phyloP scores from a whole-genome alignment of 208 protist genomes.

The Sergeia podlipaevii region DNA sequence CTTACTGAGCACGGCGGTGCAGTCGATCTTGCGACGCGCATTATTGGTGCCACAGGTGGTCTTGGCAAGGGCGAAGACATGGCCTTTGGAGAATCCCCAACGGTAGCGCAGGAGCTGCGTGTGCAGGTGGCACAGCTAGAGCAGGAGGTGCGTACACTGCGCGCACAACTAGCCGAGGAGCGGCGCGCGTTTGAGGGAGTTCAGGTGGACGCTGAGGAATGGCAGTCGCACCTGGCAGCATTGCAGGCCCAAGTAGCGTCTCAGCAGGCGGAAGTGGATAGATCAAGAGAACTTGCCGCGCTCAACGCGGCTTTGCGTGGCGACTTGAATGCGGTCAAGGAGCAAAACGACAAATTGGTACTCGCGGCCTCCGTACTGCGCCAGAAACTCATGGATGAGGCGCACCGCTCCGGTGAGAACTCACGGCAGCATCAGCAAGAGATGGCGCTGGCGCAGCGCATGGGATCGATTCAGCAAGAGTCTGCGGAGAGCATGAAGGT shows the following conservation, averaged over 20 bases:
- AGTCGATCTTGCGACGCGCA: conserved; percentile 36
- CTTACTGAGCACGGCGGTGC: conserved; percentile 59
- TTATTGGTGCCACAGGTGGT: conserved; percentile 16
- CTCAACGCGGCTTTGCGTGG: conserved; percentile 62
- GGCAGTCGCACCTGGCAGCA: conserved; percentile 50
- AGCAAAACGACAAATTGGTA: conserved; percentile 84
- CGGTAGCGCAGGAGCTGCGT: conserved; percentile 61
- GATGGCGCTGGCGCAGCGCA: conserved; percentile 75
- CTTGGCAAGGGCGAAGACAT: too few relatives aligned
- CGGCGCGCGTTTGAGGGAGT: conserved; percentile 31
- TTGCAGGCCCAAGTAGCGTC: conserved; percentile 44
- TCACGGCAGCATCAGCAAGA: conserved; percentile 66
- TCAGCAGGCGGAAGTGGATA: conserved; percentile 60
- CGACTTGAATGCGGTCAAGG: conserved; percentile 56
- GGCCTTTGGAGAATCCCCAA: conserved; percentile 11
- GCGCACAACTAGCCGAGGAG: conserved; percentile 53
- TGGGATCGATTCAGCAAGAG: conserved; percentile 76
- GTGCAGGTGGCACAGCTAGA: conserved; percentile 47
- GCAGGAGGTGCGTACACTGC: conserved; percentile 45
- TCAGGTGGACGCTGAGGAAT: conserved; percentile 52
- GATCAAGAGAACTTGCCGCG: conserved; percentile 37
- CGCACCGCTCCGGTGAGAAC: conserved; percentile 40
- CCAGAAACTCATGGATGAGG: conserved; percentile 70
- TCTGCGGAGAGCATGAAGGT: conserved; percentile 51
- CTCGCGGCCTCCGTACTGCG: conserved; percentile 70